These are phyloP conservation scores for Stevia rebaudiana DNA, from an alignment of 140 eudicot genomes.

Conservation along the genomic window DNA sequence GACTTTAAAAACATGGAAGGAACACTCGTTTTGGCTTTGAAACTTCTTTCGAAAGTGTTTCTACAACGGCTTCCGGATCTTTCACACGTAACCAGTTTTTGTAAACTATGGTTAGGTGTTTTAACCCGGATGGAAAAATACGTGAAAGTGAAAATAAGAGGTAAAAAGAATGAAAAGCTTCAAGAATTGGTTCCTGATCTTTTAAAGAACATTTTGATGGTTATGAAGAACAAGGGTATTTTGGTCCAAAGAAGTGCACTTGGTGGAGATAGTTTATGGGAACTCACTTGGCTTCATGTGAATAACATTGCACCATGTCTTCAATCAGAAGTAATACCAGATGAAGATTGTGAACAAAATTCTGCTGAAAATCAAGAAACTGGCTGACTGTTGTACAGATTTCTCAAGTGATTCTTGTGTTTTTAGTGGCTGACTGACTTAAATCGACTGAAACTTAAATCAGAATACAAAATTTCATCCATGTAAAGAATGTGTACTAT, in stretches of 20 bases:
- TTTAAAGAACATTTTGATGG: constrained; percentile 60
- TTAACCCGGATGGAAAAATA: constrained; percentile 75
- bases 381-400: constrained; percentile 8
- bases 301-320: constrained; percentile 67
- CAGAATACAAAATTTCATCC: constrained; percentile 2
- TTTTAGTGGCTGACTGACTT: constrained; percentile 14
- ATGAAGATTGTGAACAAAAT: constrained; percentile 21
- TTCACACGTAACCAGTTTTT: constrained; percentile 64
- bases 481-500: neutral
- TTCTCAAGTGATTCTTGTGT: constrained; percentile 8
- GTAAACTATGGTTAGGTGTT: constrained; percentile 85
- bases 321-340: constrained; percentile 65
- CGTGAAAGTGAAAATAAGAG: constrained; percentile 67
- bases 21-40: constrained; percentile 65
- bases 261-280: constrained; percentile 92
- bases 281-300: constrained; percentile 92
- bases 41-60: constrained; percentile 71
- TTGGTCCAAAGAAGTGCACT: constrained; percentile 72
- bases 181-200: constrained; percentile 83
- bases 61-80: constrained; percentile 61
- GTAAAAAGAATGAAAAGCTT: constrained; percentile 72
- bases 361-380: constrained; percentile 26
- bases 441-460: constrained; percentile 17
- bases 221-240: constrained; percentile 74
- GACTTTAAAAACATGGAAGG: constrained; percentile 91